Percentiles rank a stretch among this genome's conserved stretches.
phyloP scores from a whole-genome alignment of 768 basidiomycete genomes.

The Hortiboletus campestris region DNA sequence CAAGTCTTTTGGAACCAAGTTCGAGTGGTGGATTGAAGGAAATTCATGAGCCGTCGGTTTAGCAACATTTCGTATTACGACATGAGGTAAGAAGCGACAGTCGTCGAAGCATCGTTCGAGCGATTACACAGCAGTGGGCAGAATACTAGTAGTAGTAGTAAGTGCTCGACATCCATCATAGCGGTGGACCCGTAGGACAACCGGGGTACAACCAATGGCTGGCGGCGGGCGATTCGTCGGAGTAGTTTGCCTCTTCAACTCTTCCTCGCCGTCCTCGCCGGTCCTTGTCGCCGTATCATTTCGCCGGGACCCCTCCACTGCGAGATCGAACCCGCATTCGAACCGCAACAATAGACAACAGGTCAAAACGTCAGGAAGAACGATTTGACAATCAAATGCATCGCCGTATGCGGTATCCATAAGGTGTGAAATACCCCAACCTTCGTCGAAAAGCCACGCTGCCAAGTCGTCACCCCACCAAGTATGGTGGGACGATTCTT shows the following conservation, averaged over 20 bases:
- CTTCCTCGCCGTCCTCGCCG: neutral
- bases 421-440: neutral
- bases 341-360: neutral
- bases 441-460: neutral
- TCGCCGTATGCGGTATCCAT: neutral
- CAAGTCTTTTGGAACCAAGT: neutral
- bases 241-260: no score
- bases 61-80: neutral
- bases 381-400: neutral
- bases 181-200: neutral
- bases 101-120: no score
- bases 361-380: neutral
- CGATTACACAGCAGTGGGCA: neutral
- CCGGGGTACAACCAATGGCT: no score
- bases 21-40: neutral
- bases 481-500: neutral
- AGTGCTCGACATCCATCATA: no score
- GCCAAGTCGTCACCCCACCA: neutral
- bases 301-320: neutral
- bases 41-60: neutral
- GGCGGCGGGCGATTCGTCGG: no score
- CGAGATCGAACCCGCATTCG: neutral
- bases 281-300: neutral
- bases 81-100: neutral
- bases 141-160: no score